Conservation (phyloP, 176 grass and related monocot genomes). For the Typha latifolia region DNA sequence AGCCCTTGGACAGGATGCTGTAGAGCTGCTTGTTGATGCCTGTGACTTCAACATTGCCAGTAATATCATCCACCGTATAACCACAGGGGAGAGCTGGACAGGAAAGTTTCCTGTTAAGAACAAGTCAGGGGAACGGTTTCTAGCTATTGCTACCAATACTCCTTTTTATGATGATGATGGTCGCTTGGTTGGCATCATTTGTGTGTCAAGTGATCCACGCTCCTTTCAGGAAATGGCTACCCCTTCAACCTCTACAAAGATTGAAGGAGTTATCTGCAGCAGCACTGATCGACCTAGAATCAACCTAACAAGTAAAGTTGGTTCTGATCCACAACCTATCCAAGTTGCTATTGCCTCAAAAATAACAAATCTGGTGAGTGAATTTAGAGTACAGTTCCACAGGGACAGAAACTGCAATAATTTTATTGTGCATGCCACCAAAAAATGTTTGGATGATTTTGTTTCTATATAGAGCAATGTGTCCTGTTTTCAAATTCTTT, state of each 20-base stretch:
- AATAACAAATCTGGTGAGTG: conserved; percentile 82
- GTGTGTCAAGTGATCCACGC: conserved; percentile 59
- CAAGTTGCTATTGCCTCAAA: conserved; percentile 81
- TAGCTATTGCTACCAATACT: conserved; percentile 63
- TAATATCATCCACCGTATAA: conserved; percentile 49
- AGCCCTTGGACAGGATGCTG: conserved; percentile 74
- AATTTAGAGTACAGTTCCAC: neutral
- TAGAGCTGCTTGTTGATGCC: conserved; percentile 58
- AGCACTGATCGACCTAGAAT: conserved; percentile 26
- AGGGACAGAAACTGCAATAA: too few species aligned
- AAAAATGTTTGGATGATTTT: too few species aligned
- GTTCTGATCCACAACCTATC: conserved; percentile 45
- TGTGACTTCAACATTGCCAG: conserved; percentile 35
- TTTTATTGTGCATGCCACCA: too few species aligned
- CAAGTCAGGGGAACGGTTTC: conserved; percentile 55
- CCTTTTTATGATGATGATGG: conserved; percentile 91
- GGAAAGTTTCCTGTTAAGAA: conserved; percentile 83
- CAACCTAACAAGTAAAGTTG: conserved; percentile 38
- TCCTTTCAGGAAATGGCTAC: conserved; percentile 43
- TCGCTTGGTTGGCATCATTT: conserved; percentile 81
- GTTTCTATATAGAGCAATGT: too few species aligned
- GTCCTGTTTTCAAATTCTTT: neutral
- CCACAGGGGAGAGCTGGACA: conserved; percentile 71
- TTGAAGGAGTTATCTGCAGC: conserved; percentile 33
- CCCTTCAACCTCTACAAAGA: conserved; percentile 43